These are phyloP conservation scores for Chondrostereum purpureum DNA, from an alignment of 1,284 basidiomycete genomes.

Conservation along the genomic window DNA sequence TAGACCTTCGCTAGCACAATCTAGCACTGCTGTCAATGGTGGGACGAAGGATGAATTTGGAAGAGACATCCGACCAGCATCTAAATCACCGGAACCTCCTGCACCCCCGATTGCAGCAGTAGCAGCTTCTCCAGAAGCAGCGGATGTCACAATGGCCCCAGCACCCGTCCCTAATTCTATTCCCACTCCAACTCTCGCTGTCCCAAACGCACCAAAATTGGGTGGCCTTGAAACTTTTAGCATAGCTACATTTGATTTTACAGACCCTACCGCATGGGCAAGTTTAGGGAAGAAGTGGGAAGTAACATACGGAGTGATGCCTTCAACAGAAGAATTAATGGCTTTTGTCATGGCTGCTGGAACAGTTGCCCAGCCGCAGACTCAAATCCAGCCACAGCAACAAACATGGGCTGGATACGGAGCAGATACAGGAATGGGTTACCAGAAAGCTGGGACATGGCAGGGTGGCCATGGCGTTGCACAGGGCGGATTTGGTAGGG, in stretches of 20 bases:
- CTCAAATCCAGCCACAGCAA: slow-evolving; percentile 12
- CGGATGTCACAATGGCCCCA: slow-evolving; percentile 25
- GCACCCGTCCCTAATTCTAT: slow-evolving; percentile 20
- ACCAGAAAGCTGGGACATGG: not conserved
- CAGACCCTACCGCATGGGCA: slow-evolving; percentile 65
- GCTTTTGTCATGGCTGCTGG: slow-evolving; percentile 50
- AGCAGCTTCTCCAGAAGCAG: slow-evolving; percentile 21
- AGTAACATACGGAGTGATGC: slow-evolving; percentile 54
- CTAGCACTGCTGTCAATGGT: slow-evolving; percentile 21
- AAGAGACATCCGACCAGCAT: slow-evolving; percentile 57
- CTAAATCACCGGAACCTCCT: slow-evolving; percentile 29
- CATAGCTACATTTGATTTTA: slow-evolving; percentile 61
- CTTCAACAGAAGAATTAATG: slow-evolving; percentile 69
- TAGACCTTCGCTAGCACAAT: slow-evolving; percentile 27
- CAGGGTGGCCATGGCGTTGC: slow-evolving; percentile 1
- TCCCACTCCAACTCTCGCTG: slow-evolving; percentile 26
- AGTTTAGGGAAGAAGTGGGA: slow-evolving; percentile 69
- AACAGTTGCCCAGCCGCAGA: slow-evolving; percentile 22
- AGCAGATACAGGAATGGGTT: not conserved
- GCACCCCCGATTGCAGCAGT: slow-evolving; percentile 13
- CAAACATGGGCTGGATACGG: slow-evolving; percentile 15
- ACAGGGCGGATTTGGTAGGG: slow-evolving; percentile 13
- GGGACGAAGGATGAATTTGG: slow-evolving; percentile 73
- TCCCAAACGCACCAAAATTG: slow-evolving; percentile 12
- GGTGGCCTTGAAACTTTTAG: slow-evolving; percentile 61